Evolutionary conservation across 495 filamentous ascomycete genomes (phyloP).

Genomic region (Neurospora sublineolata): DNA sequence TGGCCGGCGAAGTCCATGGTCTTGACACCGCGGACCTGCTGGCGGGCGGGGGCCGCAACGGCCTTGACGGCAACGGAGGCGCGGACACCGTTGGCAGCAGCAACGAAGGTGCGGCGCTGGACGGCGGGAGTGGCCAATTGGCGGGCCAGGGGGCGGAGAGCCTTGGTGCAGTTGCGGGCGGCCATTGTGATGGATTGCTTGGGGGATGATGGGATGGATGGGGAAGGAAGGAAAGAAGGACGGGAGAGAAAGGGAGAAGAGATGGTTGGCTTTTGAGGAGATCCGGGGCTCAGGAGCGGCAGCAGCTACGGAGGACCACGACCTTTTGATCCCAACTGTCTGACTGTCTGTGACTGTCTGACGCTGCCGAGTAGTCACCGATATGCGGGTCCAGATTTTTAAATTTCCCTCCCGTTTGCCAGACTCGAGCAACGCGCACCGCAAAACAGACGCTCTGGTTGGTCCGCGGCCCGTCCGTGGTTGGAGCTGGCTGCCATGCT

Average conservation of each 20-base stretch:
- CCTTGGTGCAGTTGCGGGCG: constrained; percentile 70
- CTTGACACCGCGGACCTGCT: constrained; percentile 69
- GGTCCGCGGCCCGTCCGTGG: background rate
- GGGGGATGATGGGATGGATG: constrained; percentile 19
- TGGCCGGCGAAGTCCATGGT: constrained; percentile 89
- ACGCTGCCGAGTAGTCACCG: constrained; percentile 4
- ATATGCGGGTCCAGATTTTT: constrained; percentile 20
- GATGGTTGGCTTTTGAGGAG: constrained; percentile 10
- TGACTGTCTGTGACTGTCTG: constrained; percentile 3
- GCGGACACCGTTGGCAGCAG: constrained; percentile 48
- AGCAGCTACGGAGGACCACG: background rate
- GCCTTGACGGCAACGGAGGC: constrained; percentile 43
- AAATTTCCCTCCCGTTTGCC: constrained; percentile 9
- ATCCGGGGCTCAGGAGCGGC: background rate
- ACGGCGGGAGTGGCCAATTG: constrained; percentile 55
- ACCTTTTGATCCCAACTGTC: constrained; percentile 13
- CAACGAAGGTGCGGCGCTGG: constrained; percentile 60
- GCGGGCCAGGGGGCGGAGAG: constrained; percentile 65
- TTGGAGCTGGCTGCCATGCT: background rate
- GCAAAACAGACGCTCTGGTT: background rate
- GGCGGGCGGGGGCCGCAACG: constrained; percentile 36
- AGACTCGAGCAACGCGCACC: constrained; percentile 1
- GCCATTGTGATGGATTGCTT: constrained; percentile 56
- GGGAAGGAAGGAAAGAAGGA: constrained; percentile 12
- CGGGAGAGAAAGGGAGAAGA: background rate